Percentiles rank a stretch among this genome's conserved stretches.
Evolutionary conservation across 805 yeast genomes (phyloP).

Genomic region (Dipodascopsis uninucleata): DNA sequence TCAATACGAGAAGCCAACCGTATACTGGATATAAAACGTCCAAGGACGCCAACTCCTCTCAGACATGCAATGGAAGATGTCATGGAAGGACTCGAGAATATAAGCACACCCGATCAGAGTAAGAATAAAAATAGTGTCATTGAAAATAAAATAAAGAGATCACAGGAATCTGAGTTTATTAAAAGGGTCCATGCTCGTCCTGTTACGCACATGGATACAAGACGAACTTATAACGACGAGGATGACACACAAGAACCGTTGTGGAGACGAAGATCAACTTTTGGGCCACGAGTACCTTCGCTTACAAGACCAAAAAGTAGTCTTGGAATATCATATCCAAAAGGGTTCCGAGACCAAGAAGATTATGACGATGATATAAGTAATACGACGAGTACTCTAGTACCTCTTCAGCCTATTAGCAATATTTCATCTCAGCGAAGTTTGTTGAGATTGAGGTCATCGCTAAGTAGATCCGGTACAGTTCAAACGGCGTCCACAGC

Average conservation of each 20-base stretch:
- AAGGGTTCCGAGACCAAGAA: conserved; percentile 1
- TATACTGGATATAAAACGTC: conserved; percentile 7
- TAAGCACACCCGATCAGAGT: too few relatives aligned
- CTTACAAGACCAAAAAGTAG: conserved; percentile 22
- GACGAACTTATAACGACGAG: not conserved
- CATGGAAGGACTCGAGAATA: conserved; percentile 32
- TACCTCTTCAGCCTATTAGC: conserved; percentile 12
- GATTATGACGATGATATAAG: not conserved
- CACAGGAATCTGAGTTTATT: too few relatives aligned
- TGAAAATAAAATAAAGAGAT: too few relatives aligned
- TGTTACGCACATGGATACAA: too few relatives aligned
- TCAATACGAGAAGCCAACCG: conserved; percentile 10
- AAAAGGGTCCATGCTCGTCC: too few relatives aligned
- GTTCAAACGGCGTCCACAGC: conserved; percentile 15
- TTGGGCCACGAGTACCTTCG: conserved; percentile 1
- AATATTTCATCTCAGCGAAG: too few relatives aligned
- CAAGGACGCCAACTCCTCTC: conserved; percentile 35
- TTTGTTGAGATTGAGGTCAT: conserved; percentile 7
- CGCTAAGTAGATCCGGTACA: conserved; percentile 15
- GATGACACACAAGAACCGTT: not conserved
- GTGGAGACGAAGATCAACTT: not conserved
- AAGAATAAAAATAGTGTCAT: too few relatives aligned
- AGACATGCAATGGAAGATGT: conserved; percentile 38
- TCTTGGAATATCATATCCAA: too few relatives aligned
- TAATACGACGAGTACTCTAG: not conserved